Evolutionary conservation across 306 rosid species (phyloP).

Genomic region (Senna siamea): DNA sequence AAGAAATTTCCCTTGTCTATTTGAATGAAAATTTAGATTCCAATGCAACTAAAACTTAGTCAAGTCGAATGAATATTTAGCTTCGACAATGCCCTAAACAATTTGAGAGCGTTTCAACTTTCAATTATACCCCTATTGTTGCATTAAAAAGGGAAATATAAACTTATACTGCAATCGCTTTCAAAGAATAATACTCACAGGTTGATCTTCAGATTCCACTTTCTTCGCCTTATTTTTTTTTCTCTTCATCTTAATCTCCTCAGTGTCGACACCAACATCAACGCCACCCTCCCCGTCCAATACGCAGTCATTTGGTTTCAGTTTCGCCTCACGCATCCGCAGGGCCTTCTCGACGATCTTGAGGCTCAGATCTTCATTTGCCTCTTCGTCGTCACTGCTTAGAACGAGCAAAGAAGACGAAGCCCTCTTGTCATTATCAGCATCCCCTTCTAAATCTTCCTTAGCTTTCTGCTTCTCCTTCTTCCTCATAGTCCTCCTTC

Average conservation of each 20-base stretch:
- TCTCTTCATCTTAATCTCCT: slow-evolving; percentile 4
- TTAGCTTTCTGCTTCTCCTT: slow-evolving; percentile 50
- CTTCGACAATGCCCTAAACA: not conserved
- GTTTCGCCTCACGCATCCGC: slow-evolving; percentile 52
- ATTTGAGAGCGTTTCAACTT: not conserved
- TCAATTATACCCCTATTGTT: not conserved
- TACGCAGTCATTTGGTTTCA: slow-evolving; percentile 26
- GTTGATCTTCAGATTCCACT: slow-evolving; percentile 42
- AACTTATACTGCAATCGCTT: not conserved
- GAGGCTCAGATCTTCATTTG: slow-evolving; percentile 77
- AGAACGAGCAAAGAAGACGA: slow-evolving; percentile 27
- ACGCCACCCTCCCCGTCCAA: not conserved
- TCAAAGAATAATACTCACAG: slow-evolving; percentile 47
- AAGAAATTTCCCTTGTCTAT: not conserved
- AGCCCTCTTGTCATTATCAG: slow-evolving; percentile 10
- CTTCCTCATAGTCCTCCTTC: slow-evolving; percentile 49
- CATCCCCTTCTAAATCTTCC: slow-evolving; percentile 40
- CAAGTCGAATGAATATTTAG: not conserved
- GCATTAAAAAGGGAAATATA: not conserved
- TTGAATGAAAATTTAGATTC: not conserved
- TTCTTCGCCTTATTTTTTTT: slow-evolving; percentile 41
- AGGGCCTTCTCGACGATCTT: slow-evolving; percentile 66
- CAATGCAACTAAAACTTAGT: not conserved
- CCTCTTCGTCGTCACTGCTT: slow-evolving; percentile 69
- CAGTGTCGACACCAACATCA: not conserved